Evolutionary conservation across 1,139 yeast species (phyloP).

Genomic region (Geotrichum candidum): DNA sequence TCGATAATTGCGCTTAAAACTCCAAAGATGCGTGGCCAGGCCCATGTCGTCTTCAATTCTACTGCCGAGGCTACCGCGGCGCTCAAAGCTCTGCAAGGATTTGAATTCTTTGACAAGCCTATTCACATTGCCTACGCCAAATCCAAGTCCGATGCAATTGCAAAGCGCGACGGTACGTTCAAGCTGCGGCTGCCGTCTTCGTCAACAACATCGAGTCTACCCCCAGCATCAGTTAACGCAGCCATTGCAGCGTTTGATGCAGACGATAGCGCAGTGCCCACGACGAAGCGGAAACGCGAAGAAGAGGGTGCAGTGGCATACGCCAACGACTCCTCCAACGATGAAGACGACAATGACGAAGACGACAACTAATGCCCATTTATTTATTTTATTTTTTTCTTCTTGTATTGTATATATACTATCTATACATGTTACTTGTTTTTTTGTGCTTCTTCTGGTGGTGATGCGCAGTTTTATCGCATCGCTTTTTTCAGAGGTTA

Average conservation of each 20-base stretch:
- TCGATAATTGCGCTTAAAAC: slow-evolving; percentile 47
- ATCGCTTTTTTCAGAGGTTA: not conserved
- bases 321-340: slow-evolving; percentile 2
- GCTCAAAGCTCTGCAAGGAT: slow-evolving; percentile 44
- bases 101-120: slow-evolving; percentile 51
- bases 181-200: not conserved
- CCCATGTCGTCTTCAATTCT: slow-evolving; percentile 56
- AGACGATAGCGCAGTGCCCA: not conserved
- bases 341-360: not conserved
- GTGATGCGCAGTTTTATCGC: not conserved
- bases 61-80: slow-evolving; percentile 51
- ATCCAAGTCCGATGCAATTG: slow-evolving; percentile 31
- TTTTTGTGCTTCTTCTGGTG: not conserved
- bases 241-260: not conserved
- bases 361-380: slow-evolving; percentile 2
- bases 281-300: slow-evolving; percentile 19
- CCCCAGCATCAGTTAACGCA: not conserved
- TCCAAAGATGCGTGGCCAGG: slow-evolving; percentile 64
- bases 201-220: not conserved
- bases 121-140: slow-evolving; percentile 47
- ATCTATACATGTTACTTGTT: too few species aligned
- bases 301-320: slow-evolving; percentile 11
- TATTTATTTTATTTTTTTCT: slow-evolving; percentile 1
- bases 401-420: not conserved
- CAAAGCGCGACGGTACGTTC: slow-evolving; percentile 31